Conservation (phyloP, 257 asterid species). For the Capsicum rhomboideum region DNA sequence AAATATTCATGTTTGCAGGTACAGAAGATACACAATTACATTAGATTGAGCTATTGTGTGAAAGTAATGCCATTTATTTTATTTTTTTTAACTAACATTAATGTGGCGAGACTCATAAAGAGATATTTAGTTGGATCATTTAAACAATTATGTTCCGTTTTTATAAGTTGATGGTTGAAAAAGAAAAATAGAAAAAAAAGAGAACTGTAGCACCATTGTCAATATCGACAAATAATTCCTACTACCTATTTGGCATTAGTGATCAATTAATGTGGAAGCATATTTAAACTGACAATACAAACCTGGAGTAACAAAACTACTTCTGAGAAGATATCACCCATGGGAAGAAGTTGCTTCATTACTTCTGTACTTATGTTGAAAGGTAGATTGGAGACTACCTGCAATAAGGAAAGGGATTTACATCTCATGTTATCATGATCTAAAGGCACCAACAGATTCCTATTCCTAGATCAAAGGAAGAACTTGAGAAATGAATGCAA, state of each 20-base stretch:
- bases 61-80: too few species aligned
- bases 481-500: neutral
- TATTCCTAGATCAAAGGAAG: neutral
- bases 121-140: too few species aligned
- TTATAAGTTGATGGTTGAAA: too few species aligned
- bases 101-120: too few species aligned
- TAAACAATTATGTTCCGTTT: too few species aligned
- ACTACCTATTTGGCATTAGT: neutral
- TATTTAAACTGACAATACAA: neutral
- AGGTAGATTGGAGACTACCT: conserved; percentile 95
- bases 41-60: too few species aligned
- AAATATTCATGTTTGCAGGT: too few species aligned
- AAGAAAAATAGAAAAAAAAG: too few species aligned
- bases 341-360: conserved; percentile 90
- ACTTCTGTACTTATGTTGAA: conserved; percentile 91
- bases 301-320: conserved; percentile 90
- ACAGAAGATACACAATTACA: too few species aligned
- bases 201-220: too few species aligned
- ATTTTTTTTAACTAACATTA: too few species aligned
- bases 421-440: neutral
- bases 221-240: too few species aligned
- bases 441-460: neutral
- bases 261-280: neutral
- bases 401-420: conserved; percentile 7
- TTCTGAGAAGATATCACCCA: conserved; percentile 94